phyloP scores from a whole-genome alignment of 179 eudicot genomes.

The Patellifolia procumbens region DNA sequence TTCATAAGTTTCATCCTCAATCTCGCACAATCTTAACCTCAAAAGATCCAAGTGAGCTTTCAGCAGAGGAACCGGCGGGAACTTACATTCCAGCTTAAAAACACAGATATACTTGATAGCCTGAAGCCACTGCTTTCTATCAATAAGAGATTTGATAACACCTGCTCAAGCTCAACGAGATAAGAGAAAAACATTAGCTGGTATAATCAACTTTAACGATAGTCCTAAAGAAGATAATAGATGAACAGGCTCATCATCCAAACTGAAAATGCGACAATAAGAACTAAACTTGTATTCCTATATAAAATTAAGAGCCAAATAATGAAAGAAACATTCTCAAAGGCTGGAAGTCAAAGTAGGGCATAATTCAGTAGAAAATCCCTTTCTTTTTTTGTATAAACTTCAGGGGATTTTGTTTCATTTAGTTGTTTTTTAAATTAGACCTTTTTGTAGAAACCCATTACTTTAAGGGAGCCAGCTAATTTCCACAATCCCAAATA shows the following conservation, averaged over 20 bases:
- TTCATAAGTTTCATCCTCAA: background rate
- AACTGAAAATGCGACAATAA: background rate
- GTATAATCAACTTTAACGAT: background rate
- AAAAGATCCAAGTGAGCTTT: slow-evolving; percentile 22
- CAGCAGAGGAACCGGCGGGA: slow-evolving; percentile 24
- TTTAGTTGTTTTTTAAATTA: too few species aligned
- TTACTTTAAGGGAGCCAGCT: background rate
- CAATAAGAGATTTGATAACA: slow-evolving; percentile 17
- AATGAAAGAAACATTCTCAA: background rate
- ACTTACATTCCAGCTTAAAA: slow-evolving; percentile 26
- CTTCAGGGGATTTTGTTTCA: too few species aligned
- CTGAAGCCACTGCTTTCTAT: slow-evolving; percentile 5
- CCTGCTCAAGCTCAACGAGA: slow-evolving; percentile 16
- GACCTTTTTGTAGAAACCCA: background rate
- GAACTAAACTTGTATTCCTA: background rate
- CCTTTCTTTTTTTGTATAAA: too few species aligned
- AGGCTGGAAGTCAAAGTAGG: background rate
- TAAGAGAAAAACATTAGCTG: background rate
- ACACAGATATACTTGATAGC: slow-evolving; percentile 26
- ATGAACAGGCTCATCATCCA: background rate
- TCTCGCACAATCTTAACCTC: slow-evolving; percentile 8
- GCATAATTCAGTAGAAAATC: background rate
- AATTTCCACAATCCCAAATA: background rate
- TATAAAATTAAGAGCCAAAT: background rate
- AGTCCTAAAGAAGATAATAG: too few species aligned